phyloP scores from a whole-genome alignment of 2,329 filamentous ascomycete genomes.

The Ceratocystis cacaofunesta region DNA sequence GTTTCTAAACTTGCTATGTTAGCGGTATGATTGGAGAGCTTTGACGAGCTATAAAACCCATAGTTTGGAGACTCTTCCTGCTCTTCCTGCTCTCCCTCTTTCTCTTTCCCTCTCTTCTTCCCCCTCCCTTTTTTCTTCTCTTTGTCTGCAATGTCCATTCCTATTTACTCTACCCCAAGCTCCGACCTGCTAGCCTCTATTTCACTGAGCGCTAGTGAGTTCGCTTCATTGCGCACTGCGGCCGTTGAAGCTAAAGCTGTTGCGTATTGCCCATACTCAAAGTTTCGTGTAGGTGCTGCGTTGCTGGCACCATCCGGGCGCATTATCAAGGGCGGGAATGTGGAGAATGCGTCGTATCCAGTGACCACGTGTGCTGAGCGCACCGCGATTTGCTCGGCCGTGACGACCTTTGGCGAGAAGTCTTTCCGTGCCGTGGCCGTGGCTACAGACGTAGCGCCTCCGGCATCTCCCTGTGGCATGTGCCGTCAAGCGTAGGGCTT shows the following conservation, averaged over 20 bases:
- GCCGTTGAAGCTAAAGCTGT: slow-evolving; percentile 57
- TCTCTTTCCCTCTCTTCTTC: background rate
- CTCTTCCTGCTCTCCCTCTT: background rate
- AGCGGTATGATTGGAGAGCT: background rate
- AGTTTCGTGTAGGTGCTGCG: slow-evolving; percentile 78
- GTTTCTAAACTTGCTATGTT: background rate
- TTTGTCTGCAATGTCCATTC: slow-evolving; percentile 7
- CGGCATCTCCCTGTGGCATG: slow-evolving; percentile 79
- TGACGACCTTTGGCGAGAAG: slow-evolving; percentile 40
- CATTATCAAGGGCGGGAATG: slow-evolving; percentile 55
- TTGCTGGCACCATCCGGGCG: slow-evolving; percentile 42
- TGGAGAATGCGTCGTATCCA: slow-evolving; percentile 87
- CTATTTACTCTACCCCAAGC: slow-evolving; percentile 22
- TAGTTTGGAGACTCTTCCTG: background rate
- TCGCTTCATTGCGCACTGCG: slow-evolving; percentile 45
- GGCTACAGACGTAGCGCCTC: slow-evolving; percentile 58
- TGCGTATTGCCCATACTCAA: slow-evolving; percentile 87
- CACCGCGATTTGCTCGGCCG: slow-evolving; percentile 70
- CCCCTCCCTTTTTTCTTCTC: background rate
- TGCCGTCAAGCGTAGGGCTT: slow-evolving; percentile 69
- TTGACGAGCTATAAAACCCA: background rate
- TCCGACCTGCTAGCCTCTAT: slow-evolving; percentile 21
- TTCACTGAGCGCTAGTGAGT: slow-evolving; percentile 45
- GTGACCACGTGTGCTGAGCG: slow-evolving; percentile 93
- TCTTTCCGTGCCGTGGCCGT: slow-evolving; percentile 70